Evolutionary conservation across 2,329 filamentous ascomycete genomes (phyloP).

Genomic region (Stagonosporopsis cucurbitacearum): DNA sequence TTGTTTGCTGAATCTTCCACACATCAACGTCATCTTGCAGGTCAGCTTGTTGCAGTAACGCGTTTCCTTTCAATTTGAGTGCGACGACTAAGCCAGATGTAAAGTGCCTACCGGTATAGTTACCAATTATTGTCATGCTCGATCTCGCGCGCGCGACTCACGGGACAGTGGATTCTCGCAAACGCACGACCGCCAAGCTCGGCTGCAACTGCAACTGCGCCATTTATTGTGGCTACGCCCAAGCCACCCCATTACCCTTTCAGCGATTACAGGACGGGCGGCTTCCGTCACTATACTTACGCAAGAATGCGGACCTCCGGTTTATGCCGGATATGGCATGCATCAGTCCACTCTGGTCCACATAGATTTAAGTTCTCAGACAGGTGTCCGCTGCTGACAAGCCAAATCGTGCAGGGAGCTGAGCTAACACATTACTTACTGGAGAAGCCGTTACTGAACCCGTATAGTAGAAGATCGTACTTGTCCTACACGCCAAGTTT

Average conservation of each 20-base stretch:
- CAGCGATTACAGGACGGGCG: slow-evolving; percentile 5
- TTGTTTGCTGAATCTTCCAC: not conserved
- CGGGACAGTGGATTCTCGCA: not conserved
- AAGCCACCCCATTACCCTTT: slow-evolving; percentile 17
- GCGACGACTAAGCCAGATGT: not conserved
- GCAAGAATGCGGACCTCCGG: slow-evolving; percentile 10
- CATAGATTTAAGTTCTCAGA: slow-evolving; percentile 9
- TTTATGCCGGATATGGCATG: slow-evolving; percentile 10
- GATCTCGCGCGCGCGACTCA: slow-evolving; percentile 12
- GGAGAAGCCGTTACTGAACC: slow-evolving; percentile 19
- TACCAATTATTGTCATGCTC: slow-evolving; percentile 12
- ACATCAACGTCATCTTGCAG: not conserved
- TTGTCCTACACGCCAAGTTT: slow-evolving; percentile 35
- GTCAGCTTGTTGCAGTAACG: not conserved
- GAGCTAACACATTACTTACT: slow-evolving; percentile 21
- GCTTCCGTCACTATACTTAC: slow-evolving; percentile 9
- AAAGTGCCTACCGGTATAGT: not conserved
- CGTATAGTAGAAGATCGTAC: slow-evolving; percentile 17
- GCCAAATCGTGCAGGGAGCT: slow-evolving; percentile 11
- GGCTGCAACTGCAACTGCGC: slow-evolving; percentile 15
- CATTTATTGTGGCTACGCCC: slow-evolving; percentile 19
- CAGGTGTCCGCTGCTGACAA: slow-evolving; percentile 10
- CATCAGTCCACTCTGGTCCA: slow-evolving; percentile 16
- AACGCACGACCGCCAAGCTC: slow-evolving; percentile 13
- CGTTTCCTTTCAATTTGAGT: not conserved